These are phyloP conservation scores for Phytophthora podocarpi DNA, from an alignment of 352 stramenopile genomes.

Conservation along the genomic window DNA sequence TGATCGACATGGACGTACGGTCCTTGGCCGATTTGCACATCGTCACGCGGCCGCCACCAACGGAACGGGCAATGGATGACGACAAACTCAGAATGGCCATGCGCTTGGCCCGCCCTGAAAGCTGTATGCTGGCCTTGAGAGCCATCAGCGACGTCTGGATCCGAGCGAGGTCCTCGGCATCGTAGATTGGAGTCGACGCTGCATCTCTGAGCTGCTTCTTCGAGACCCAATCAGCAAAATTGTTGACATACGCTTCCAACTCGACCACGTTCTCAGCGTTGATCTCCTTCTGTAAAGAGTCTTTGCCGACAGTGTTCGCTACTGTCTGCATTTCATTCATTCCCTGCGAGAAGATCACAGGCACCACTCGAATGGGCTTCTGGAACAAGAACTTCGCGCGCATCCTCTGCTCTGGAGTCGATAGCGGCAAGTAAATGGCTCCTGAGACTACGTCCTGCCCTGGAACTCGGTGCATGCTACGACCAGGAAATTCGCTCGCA, in stretches of 20 bases:
- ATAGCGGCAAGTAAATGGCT: slow-evolving; percentile 69
- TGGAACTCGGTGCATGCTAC: slow-evolving; percentile 77
- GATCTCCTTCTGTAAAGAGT: slow-evolving; percentile 82
- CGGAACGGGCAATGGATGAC: slow-evolving; percentile 63
- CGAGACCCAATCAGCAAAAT: slow-evolving; percentile 44
- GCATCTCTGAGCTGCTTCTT: slow-evolving; percentile 34
- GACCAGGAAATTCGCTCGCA: slow-evolving; percentile 38
- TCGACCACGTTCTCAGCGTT: slow-evolving; percentile 74
- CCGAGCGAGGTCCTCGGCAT: slow-evolving; percentile 33
- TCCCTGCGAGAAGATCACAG: slow-evolving; percentile 87
- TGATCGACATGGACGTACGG: slow-evolving; percentile 97
- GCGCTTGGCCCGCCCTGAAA: slow-evolving; percentile 66
- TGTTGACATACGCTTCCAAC: slow-evolving; percentile 61
- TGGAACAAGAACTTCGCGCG: slow-evolving; percentile 68
- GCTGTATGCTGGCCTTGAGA: slow-evolving; percentile 49
- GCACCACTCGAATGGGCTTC: slow-evolving; percentile 63
- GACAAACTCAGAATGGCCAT: slow-evolving; percentile 85
- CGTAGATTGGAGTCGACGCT: slow-evolving; percentile 28
- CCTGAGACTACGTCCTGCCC: slow-evolving; percentile 77
- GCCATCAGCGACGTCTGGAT: slow-evolving; percentile 41
- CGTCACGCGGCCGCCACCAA: slow-evolving; percentile 92
- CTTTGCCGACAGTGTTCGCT: slow-evolving; percentile 86
- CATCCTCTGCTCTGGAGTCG: slow-evolving; percentile 47
- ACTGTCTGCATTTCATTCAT: slow-evolving; percentile 95
- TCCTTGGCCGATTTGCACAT: slow-evolving; percentile 99